These are phyloP conservation scores for Paxillus involutus DNA, from an alignment of 768 basidiomycete genomes.

Conservation along the genomic window DNA sequence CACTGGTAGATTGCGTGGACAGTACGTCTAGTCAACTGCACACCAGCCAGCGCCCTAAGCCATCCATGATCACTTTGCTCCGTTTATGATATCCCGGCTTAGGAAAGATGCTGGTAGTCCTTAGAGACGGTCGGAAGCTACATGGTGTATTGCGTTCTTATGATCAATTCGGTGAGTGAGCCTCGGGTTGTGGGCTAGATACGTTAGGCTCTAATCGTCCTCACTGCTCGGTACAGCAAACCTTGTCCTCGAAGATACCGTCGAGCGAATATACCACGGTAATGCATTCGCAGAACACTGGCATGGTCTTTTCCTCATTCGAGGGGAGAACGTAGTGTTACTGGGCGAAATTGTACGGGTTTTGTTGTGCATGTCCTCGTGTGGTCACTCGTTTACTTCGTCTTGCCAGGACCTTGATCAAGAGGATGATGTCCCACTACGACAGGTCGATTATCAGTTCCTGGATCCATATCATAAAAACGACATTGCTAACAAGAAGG, in stretches of 20 bases:
- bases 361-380: slow-evolving; percentile 1
- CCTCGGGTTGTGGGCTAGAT: background rate
- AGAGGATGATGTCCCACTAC: slow-evolving; percentile 84
- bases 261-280: slow-evolving; percentile 92
- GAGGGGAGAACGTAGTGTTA: slow-evolving; percentile 97
- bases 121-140: slow-evolving; percentile 94
- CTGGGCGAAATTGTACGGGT: slow-evolving; percentile 91
- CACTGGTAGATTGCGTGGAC: slow-evolving; percentile 99
- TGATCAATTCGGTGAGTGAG: slow-evolving; percentile 90
- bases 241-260: slow-evolving; percentile 92
- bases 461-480: slow-evolving; percentile 72
- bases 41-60: slow-evolving; percentile 49
- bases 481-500: slow-evolving; percentile 72
- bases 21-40: slow-evolving; percentile 77
- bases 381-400: slow-evolving; percentile 2
- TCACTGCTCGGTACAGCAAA: slow-evolving; percentile 62
- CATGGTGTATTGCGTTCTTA: slow-evolving; percentile 96
- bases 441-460: slow-evolving; percentile 68
- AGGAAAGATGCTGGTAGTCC: slow-evolving; percentile 99
- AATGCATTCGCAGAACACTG: slow-evolving; percentile 85
- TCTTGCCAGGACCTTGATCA: slow-evolving; percentile 78
- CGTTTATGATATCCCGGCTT: slow-evolving; percentile 22
- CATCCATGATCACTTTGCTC: slow-evolving; percentile 40
- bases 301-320: slow-evolving; percentile 89
- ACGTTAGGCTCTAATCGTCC: background rate